A percentile compares a stretch with the other conserved stretches of the same genome.
Evolutionary conservation across 345 rosid species (phyloP).

Genomic region (Bretschneidera sinensis): DNA sequence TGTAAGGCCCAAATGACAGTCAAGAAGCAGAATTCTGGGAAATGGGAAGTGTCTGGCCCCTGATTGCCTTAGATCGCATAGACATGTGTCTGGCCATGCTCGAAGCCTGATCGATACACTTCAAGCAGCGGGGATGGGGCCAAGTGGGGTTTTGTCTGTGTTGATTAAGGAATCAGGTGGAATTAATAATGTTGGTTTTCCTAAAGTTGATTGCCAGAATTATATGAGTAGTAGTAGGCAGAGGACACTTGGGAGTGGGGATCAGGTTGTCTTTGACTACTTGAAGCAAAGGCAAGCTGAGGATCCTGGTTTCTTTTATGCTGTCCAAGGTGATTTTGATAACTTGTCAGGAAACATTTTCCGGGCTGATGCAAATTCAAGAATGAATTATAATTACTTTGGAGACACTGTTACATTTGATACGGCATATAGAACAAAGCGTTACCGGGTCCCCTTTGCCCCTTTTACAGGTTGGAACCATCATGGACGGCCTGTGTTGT

Average conservation of each 20-base stretch:
- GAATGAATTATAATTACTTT: conserved; percentile 31
- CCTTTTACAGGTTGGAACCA: conserved; percentile 45
- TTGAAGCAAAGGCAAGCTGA: conserved; percentile 34
- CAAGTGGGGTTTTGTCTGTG: conserved; percentile 44
- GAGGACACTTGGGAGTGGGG: conserved; percentile 37
- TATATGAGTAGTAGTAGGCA: conserved; percentile 44
- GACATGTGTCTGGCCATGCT: conserved; percentile 48
- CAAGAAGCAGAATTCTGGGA: conserved; percentile 36
- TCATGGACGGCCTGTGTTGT: conserved; percentile 44
- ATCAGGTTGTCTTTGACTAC: conserved; percentile 32
- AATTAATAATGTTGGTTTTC: conserved; percentile 44
- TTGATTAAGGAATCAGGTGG: conserved; percentile 50
- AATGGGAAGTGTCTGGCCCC: conserved; percentile 39
- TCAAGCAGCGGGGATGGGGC: conserved; percentile 55
- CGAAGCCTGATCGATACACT: conserved; percentile 46
- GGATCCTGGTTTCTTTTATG: conserved; percentile 36
- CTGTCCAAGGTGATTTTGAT: conserved; percentile 36
- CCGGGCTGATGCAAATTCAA: conserved; percentile 41
- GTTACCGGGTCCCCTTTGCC: conserved; percentile 41
- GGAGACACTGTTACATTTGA: conserved; percentile 44
- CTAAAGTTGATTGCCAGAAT: conserved; percentile 49
- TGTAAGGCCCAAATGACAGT: conserved; percentile 42
- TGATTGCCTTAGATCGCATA: conserved; percentile 45
- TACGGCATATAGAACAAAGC: conserved; percentile 32
- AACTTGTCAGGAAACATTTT: conserved; percentile 32